Percentiles rank a stretch among this genome's conserved stretches.
phyloP scores from a whole-genome alignment of 139 green algal species.

The Pseudopediastrum boryanum region DNA sequence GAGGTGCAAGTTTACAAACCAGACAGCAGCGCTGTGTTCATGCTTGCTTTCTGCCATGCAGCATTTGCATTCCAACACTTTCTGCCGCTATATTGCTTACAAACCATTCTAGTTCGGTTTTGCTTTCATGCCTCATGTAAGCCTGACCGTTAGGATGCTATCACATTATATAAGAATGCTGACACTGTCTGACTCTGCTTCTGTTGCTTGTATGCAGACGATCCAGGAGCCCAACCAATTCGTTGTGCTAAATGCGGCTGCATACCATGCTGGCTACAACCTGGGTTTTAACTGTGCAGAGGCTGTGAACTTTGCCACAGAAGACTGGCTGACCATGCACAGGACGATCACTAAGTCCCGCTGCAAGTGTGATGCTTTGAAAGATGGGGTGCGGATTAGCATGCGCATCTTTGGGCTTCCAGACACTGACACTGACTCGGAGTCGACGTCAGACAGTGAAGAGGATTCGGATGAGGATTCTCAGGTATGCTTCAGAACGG shows the following conservation, averaged over 20 bases:
- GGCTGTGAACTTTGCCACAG: constrained; percentile 41
- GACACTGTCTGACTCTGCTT: too few species aligned
- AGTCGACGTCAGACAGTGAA: constrained; percentile 14
- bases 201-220: constrained; percentile 37
- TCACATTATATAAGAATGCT: too few species aligned
- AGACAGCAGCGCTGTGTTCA: too few species aligned
- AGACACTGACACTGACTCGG: too few species aligned
- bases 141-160: too few species aligned
- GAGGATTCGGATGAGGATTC: constrained; percentile 1
- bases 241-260: constrained; percentile 82
- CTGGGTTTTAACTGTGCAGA: constrained; percentile 89
- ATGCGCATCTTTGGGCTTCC: constrained; percentile 76
- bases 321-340: constrained; percentile 72
- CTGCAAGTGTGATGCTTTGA: constrained; percentile 60
- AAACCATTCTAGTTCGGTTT: too few species aligned
- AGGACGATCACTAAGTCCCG: constrained; percentile 53
- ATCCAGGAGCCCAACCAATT: constrained; percentile 82
- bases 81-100: too few species aligned
- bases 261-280: constrained; percentile 87
- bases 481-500: too few species aligned
- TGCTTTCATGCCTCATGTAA: too few species aligned
- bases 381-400: constrained; percentile 63
- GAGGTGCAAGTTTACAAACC: too few species aligned
- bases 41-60: too few species aligned
- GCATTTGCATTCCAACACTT: too few species aligned